Percentiles rank a stretch among this genome's conserved stretches.
These are phyloP conservation scores for Cocos nucifera DNA, from an alignment of 176 grass and related monocot genomes.

Conservation along the genomic window DNA sequence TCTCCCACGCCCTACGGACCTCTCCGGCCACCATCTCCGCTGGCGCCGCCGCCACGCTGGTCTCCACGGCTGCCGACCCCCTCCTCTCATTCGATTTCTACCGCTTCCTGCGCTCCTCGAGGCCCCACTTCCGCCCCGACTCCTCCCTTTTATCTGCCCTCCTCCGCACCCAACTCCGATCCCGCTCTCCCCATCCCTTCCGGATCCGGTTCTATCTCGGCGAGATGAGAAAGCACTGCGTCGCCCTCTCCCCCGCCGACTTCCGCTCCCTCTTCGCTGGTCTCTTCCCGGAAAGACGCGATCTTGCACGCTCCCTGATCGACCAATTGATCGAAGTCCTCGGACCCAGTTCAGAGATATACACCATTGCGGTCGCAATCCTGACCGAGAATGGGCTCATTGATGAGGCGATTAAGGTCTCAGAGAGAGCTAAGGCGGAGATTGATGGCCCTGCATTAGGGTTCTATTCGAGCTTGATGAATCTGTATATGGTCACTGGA, in stretches of 20 bases:
- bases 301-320: neutral
- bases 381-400: neutral
- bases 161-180: neutral
- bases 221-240: neutral
- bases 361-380: neutral
- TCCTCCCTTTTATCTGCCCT: neutral
- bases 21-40: too few species aligned
- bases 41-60: neutral
- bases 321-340: neutral
- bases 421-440: neutral
- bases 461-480: neutral
- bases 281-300: conserved; percentile 1
- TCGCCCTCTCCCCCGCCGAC: neutral
- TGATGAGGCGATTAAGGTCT: neutral
- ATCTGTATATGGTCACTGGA: neutral
- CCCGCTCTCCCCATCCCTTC: neutral
- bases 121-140: neutral
- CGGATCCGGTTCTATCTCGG: neutral
- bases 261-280: neutral
- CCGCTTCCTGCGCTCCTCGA: neutral
- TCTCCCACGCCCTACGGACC: too few species aligned
- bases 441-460: neutral
- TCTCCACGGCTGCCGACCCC: neutral
- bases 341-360: neutral
- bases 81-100: neutral